phyloP scores from a whole-genome alignment of 805 yeast species.

The Metschnikowia drakensbergensis region DNA sequence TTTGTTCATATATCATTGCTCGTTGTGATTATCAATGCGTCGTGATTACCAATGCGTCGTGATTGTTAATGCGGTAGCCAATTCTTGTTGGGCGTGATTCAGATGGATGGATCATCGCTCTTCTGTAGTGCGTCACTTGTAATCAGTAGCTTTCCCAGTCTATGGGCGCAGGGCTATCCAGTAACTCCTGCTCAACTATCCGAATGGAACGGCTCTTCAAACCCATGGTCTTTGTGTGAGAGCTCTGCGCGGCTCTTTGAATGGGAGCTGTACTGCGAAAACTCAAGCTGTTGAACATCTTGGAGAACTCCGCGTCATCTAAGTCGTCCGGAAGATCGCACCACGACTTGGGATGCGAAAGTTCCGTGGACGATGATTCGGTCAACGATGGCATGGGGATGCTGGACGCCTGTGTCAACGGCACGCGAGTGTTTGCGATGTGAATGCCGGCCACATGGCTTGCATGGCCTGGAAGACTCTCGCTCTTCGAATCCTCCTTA shows the following conservation, averaged over 20 bases:
- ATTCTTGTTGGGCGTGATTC: too few relatives aligned
- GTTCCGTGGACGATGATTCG: slow-evolving; percentile 18
- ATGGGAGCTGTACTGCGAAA: slow-evolving; percentile 6
- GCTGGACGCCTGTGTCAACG: background rate
- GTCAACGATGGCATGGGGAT: slow-evolving; percentile 28
- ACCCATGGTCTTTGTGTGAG: background rate
- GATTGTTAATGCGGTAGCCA: too few relatives aligned
- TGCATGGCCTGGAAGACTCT: background rate
- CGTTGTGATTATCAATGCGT: too few relatives aligned
- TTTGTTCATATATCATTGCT: background rate
- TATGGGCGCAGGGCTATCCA: slow-evolving; percentile 6
- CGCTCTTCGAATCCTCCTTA: background rate
- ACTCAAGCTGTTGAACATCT: slow-evolving; percentile 14
- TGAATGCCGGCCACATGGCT: slow-evolving; percentile 2
- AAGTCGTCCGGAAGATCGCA: slow-evolving; percentile 24
- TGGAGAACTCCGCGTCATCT: slow-evolving; percentile 27
- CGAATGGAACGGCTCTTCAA: slow-evolving; percentile 6
- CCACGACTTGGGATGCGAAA: slow-evolving; percentile 32
- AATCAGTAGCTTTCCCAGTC: slow-evolving; percentile 12
- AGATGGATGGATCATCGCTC: too few relatives aligned
- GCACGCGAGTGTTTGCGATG: slow-evolving; percentile 4
- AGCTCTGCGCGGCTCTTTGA: background rate
- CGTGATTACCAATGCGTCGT: background rate
- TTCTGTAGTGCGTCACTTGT: background rate
- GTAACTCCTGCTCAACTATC: slow-evolving; percentile 14